Base-by-base conservation (phyloP, 768 basidiomycete genomes). In the Termitomyces sp. region DNA sequence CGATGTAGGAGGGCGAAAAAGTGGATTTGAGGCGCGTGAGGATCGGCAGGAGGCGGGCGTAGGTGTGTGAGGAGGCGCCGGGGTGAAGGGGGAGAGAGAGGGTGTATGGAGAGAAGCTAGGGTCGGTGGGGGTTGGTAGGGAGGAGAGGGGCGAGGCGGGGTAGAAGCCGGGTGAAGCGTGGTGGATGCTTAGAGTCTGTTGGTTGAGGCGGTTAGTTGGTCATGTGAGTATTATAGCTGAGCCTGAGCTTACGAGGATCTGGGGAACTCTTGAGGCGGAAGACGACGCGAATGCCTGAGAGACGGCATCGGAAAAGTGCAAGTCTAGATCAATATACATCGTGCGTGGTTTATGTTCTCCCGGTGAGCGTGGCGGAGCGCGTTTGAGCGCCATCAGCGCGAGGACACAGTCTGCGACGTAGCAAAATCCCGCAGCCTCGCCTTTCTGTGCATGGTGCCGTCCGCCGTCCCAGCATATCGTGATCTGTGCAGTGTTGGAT, bases 281-380 rank as follows among this genome's bases (percentile, higher is more conserved):
- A 1, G 80, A 74, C 1, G 77, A 73, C 60, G 80, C 72, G 69
- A 94, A 92, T 0, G 94, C 92, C 43, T 89, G 82, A 0, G 90
- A 89, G 49, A 96, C 93, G 0, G 85, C 94, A 68, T 97, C 94
- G 4, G 90, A 91, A 67, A 92, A 94, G 71, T 98, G 96, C 3
- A 97, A 79, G 71, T 98, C 96, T 9, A 98, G 76, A 69, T 98
- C 96, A 53, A 98, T 80, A 74, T 97, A 97, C 84, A 98, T 86
- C 11, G 95, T 81, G 2, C 90, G 83, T 0, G 83, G 79, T 63
- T 81, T 82, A 58, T 74, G 70, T 36, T 57, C 29, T 52, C 59
- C 20, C 38, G 62, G 50, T 6, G 29, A n/a, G 1, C 56, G 34
- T 17, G 70, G 47, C n/a, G 68, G 67, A 48, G 65, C 64, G 52